phyloP scores from a whole-genome alignment of 2,329 filamentous ascomycete genomes.

The Penicillium sp. region DNA sequence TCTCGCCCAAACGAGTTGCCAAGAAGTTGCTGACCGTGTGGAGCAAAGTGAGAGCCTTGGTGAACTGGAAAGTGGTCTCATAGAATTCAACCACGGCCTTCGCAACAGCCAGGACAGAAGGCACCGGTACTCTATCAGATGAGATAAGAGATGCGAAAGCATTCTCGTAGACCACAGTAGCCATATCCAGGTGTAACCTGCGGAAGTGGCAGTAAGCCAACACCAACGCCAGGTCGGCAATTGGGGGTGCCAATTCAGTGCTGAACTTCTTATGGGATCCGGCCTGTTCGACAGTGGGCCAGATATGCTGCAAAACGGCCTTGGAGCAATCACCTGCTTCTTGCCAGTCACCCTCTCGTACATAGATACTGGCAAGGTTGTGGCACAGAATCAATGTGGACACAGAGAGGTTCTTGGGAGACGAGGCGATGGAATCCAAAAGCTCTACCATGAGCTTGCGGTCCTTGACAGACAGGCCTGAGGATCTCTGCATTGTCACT shows the following conservation, averaged over 20 bases:
- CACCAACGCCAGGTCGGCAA: constrained; percentile 33
- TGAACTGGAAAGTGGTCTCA: constrained; percentile 38
- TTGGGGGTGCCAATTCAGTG: constrained; percentile 30
- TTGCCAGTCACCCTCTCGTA: constrained; percentile 32
- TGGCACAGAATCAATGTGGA: constrained; percentile 32
- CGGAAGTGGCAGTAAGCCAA: constrained; percentile 37
- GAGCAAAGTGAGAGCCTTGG: constrained; percentile 30
- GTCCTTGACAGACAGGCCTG: constrained; percentile 22
- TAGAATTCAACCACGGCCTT: constrained; percentile 39
- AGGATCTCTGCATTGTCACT: constrained; percentile 21
- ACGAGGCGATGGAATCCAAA: constrained; percentile 33
- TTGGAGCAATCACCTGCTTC: constrained; percentile 28
- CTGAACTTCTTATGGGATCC: constrained; percentile 31
- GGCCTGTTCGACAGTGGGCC: constrained; percentile 31
- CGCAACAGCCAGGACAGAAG: constrained; percentile 31
- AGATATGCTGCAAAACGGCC: constrained; percentile 33
- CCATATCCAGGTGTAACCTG: constrained; percentile 29
- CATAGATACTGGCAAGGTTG: constrained; percentile 31
- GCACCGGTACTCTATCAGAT: constrained; percentile 32
- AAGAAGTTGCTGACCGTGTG: constrained; percentile 35
- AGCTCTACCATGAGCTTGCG: constrained; percentile 32
- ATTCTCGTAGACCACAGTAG: constrained; percentile 33
- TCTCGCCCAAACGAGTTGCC: constrained; percentile 29
- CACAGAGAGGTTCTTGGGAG: constrained; percentile 21
- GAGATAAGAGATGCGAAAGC: constrained; percentile 32